These are phyloP conservation scores for Magnusiomyces clavatus DNA, from an alignment of 1,139 yeast species.

Conservation along the genomic window DNA sequence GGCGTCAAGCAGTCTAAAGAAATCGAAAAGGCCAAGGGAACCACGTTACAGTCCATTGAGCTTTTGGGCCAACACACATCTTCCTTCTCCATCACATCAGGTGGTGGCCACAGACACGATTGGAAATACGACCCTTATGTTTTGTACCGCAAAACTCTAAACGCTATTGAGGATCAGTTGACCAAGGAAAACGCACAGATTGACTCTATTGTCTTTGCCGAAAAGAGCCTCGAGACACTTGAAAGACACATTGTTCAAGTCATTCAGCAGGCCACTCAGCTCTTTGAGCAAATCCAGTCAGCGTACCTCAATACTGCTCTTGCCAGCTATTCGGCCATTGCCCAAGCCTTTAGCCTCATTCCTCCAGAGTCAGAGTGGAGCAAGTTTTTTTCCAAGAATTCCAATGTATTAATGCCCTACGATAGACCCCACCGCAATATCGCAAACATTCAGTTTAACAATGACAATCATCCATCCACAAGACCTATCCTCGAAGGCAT, in stretches of 20 bases:
- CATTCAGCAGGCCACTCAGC: constrained; percentile 35
- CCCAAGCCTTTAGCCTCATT: constrained; percentile 30
- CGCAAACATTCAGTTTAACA: constrained; percentile 33
- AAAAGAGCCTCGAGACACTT: constrained; percentile 35
- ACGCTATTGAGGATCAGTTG: constrained; percentile 37
- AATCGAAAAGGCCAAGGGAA: constrained; percentile 31
- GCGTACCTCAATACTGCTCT: constrained; percentile 27
- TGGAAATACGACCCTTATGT: constrained; percentile 41
- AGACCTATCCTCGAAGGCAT: constrained; percentile 42
- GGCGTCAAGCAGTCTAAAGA: constrained; percentile 33
- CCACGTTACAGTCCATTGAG: constrained; percentile 34
- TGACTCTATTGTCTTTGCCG: constrained; percentile 37
- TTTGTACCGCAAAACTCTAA: constrained; percentile 33
- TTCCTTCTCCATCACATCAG: constrained; percentile 18
- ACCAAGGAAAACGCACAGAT: constrained; percentile 39
- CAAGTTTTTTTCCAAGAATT: constrained; percentile 32
- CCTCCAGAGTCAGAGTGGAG: constrained; percentile 40
- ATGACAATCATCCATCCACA: constrained; percentile 35
- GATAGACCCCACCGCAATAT: constrained; percentile 35
- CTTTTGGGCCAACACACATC: constrained; percentile 30
- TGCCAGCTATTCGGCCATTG: constrained; percentile 28
- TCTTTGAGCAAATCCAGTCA: constrained; percentile 27
- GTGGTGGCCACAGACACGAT: constrained; percentile 24
- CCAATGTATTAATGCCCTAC: constrained; percentile 28
- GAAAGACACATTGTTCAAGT: constrained; percentile 40